Evolutionary conservation across 2,329 filamentous ascomycete species (phyloP), one percentile per base, ranked within the genome.

Genomic region (Diaporthe sp.): DNA sequence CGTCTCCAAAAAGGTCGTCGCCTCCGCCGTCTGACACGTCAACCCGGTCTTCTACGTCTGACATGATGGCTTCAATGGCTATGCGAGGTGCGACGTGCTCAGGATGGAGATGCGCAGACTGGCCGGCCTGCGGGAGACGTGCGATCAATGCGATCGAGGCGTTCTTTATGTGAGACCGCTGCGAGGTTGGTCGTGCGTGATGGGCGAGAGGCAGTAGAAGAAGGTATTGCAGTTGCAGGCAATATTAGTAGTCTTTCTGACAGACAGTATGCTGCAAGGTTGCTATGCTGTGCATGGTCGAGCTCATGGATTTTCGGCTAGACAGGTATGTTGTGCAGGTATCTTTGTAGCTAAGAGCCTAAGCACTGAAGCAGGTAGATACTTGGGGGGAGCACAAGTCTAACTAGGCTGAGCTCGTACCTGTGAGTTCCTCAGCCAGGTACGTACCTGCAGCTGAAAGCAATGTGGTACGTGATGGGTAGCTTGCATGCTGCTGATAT

Each of bases 1-100:
- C 89, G 74, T 91, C 90, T 70, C 90, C 91, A 76, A 92, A 92
- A 60, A 92, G 86, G 80, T 92, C 91, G 79, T 91, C 90, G 74
- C 86, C 90, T 74, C 85, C 89, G 67, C 88, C 88, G 73, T 90
- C 89, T 73, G 89, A 85, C 74, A 84, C 83, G 67, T 83, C 78
- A 78, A 89, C 81, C 71, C 84, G 83, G 71, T 90, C 89, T 77
- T 91, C 89, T 1, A 88, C 89, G 78, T 90, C 89, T 25, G 89
- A 91, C 89, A 91, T 91, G 64, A 57, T 80, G 40, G 74, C 35
- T 52, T 60, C 40, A 35, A n/a, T n/a, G 22, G 52, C 38, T 54
- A 4, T 35, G 57, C 35, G 47, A 55, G 15, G 64, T 28, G 47
- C 47, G 47, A n/a, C 45, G 22, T 17, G 47, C 9, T 38, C 64